These are phyloP conservation scores for Phallus indusiatus DNA, from an alignment of 768 basidiomycete genomes.

Conservation along the genomic window DNA sequence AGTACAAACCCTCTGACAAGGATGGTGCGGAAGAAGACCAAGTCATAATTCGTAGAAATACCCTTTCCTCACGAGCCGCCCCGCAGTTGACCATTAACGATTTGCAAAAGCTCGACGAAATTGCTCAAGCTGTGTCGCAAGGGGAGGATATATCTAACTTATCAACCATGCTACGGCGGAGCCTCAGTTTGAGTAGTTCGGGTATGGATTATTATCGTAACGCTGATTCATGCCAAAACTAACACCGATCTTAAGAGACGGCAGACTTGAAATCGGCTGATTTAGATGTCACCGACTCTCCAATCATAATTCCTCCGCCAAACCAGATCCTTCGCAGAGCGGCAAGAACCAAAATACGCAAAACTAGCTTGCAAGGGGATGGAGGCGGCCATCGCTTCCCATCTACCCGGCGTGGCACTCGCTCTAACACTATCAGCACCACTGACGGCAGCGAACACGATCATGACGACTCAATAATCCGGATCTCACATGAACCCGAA, in stretches of 20 bases:
- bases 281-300: constrained; percentile 75
- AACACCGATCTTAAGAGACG: constrained; percentile 11
- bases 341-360: constrained; percentile 93
- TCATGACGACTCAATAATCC: constrained; percentile 34
- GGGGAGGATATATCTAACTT: constrained; percentile 77
- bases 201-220: constrained; percentile 59
- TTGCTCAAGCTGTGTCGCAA: constrained; percentile 82
- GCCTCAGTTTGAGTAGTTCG: constrained; percentile 78
- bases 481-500: constrained; percentile 35
- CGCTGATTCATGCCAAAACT: background rate
- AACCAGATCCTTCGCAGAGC: constrained; percentile 85
- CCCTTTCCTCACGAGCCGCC: constrained; percentile 54
- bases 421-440: constrained; percentile 19
- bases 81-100: constrained; percentile 90
- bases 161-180: constrained; percentile 71
- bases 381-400: constrained; percentile 78
- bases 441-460: constrained; percentile 45
- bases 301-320: constrained; percentile 82
- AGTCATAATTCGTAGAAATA: constrained; percentile 59
- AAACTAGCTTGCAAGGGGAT: constrained; percentile 64
- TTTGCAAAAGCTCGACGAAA: constrained; percentile 86
- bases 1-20: constrained; percentile 75
- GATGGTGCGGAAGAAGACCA: constrained; percentile 62
- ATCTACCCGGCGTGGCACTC: constrained; percentile 34
- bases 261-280: constrained; percentile 55